Conservation (phyloP, 2,329 filamentous ascomycete species). For the Graphilbum ipis-grandicollis region DNA sequence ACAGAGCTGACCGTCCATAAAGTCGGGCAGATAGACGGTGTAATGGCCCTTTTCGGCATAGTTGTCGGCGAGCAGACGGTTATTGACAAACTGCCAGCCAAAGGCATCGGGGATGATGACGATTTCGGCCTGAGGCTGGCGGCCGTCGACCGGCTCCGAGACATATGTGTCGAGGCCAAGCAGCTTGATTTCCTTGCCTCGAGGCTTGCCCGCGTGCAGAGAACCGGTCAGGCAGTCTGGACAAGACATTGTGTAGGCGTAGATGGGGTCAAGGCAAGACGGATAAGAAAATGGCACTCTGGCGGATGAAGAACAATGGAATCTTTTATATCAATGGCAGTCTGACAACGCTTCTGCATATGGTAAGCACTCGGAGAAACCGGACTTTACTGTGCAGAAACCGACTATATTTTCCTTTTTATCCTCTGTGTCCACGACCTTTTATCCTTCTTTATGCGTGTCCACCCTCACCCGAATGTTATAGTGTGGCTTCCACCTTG, state of each 20-base stretch:
- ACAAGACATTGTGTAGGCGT: slow-evolving; percentile 15
- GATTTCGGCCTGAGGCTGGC: slow-evolving; percentile 25
- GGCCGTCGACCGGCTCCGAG: slow-evolving; percentile 17
- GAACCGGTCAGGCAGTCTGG: slow-evolving; percentile 28
- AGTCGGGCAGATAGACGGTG: slow-evolving; percentile 36
- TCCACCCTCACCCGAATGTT: not conserved
- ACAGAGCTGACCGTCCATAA: slow-evolving; percentile 23
- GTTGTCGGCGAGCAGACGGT: slow-evolving; percentile 31
- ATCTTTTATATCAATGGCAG: too few species aligned
- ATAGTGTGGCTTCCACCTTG: slow-evolving; percentile 22
- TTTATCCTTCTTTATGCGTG: too few species aligned
- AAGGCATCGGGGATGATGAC: slow-evolving; percentile 38
- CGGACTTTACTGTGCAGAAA: too few species aligned
- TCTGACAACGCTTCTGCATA: too few species aligned
- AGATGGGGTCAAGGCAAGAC: too few species aligned
- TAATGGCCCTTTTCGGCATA: slow-evolving; percentile 33
- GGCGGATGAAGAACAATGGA: too few species aligned
- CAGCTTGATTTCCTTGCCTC: slow-evolving; percentile 24
- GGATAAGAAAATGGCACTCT: too few species aligned
- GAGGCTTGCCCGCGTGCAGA: slow-evolving; percentile 25
- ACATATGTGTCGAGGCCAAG: slow-evolving; percentile 33
- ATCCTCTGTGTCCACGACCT: too few species aligned
- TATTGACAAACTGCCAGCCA: slow-evolving; percentile 36
- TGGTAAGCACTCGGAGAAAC: too few species aligned
- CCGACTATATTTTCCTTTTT: too few species aligned